Base-by-base conservation (phyloP, 2,329 filamentous ascomycete genomes). In the Massarina eburnea region DNA sequence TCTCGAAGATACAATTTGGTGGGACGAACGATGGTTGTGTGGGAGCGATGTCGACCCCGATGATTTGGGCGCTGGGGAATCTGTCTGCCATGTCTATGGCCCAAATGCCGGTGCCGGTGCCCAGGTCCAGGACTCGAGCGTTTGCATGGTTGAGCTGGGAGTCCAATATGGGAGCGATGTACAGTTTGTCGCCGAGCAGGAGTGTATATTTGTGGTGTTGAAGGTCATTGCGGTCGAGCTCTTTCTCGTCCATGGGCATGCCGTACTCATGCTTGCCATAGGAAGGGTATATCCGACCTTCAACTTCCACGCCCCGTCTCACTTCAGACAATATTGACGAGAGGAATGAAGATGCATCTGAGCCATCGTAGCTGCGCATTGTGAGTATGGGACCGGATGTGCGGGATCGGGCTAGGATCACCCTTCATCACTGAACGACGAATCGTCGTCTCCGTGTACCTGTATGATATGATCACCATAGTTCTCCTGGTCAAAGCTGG, bases 1-100 rank as follows among this genome's bases (percentile, higher is more conserved):
- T 63, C 42, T 72, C 66, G 52, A 73, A 72, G 24, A 49, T 55
- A 37, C 62, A 62, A 42, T 71, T 72, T 14, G 67, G 64, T 1
- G 70, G 70, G 4, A 66, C 58, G 22, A 76, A 75, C 18, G 42
- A 38, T 1, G 68, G 68, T 39, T 70, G 67, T 4, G 69, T 64
- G 6, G 69, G 66, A 29, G 61, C 66, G 12, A 73, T 63, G 42
- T 73, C 71, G 10, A 68, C 72, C 6, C 57, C 57, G 3, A 52
- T 33, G 3, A 58, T 27, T 27, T 59, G 44, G 1, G 51, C 41
- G 12, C 35, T 43, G 2, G 54, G 48, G 36, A 51, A 58, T 20
- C 48, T 54, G 43, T 61, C 58, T 3, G 54, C 57, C 52, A 60
- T 57, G 24, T 59, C 58, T 20, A 61, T 56, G 10, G 54, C 56